A percentile compares a stretch with the other conserved stretches of the same genome.
Conservation (phyloP, 1,284 basidiomycete species). For the Pyrrhoderma lamaoense region DNA sequence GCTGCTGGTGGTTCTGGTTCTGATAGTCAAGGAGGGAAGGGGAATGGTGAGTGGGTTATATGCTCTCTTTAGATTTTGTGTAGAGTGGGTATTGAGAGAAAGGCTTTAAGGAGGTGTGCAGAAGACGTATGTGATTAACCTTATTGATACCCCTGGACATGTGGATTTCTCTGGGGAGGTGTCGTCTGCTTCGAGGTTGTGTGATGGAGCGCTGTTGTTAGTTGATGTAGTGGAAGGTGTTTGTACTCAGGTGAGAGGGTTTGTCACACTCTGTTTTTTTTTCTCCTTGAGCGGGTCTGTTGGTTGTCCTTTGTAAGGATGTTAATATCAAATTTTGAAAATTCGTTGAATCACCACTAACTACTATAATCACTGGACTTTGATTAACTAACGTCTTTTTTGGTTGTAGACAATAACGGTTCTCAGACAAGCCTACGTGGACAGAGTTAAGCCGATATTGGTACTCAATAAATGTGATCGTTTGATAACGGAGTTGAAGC, state of each 20-base stretch:
- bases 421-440: conserved; percentile 90
- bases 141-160: conserved; percentile 98
- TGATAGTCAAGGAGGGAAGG: not conserved
- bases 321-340: too few relatives aligned
- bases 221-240: conserved; percentile 99
- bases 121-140: conserved; percentile 77
- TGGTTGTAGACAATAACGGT: conserved; percentile 81
- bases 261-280: not conserved
- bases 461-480: conserved; percentile 98
- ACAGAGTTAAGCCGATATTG: conserved; percentile 83
- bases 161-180: conserved; percentile 98
- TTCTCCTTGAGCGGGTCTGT: too few relatives aligned
- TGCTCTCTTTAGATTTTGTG: conserved; percentile 11
- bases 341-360: too few relatives aligned
- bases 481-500: conserved; percentile 88
- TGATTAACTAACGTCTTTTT: not conserved
- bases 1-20: conserved; percentile 34
- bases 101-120: conserved; percentile 38
- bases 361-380: too few relatives aligned
- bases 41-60: not conserved
- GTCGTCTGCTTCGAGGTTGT: conserved; percentile 87
- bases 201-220: conserved; percentile 94
- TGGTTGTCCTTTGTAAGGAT: too few relatives aligned
- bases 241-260: conserved; percentile 77
- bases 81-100: conserved; percentile 22